These are phyloP conservation scores for Scheffersomyces coipomensis DNA, from an alignment of 805 yeast species.

Conservation along the genomic window DNA sequence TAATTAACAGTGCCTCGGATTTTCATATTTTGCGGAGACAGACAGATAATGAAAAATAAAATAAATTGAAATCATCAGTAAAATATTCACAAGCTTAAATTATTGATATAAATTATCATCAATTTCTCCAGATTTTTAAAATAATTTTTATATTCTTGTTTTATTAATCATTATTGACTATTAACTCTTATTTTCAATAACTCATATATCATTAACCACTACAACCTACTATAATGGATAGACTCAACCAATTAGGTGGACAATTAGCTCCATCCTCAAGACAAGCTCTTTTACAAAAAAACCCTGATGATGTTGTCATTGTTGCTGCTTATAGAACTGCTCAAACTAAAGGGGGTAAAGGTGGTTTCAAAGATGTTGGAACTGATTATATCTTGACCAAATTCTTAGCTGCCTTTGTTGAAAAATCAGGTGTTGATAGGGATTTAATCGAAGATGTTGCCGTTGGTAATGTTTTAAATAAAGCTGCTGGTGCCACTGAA, in stretches of 20 bases:
- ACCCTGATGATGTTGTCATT: slow-evolving; percentile 87
- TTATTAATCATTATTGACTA: too few species aligned
- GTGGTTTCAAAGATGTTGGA: slow-evolving; percentile 77
- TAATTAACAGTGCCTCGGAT: too few species aligned
- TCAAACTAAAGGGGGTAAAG: slow-evolving; percentile 82
- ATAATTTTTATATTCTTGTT: too few species aligned
- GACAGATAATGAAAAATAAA: too few species aligned
- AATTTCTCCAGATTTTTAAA: too few species aligned
- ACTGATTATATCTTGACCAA: slow-evolving; percentile 75
- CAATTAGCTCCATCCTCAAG: slow-evolving; percentile 41
- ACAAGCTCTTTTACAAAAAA: slow-evolving; percentile 49
- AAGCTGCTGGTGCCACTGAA: slow-evolving; percentile 93
- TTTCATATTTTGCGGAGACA: too few species aligned
- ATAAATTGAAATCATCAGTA: too few species aligned
- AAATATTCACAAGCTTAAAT: too few species aligned
- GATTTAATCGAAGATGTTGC: slow-evolving; percentile 75
- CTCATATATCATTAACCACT: too few species aligned
- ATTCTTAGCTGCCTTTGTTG: slow-evolving; percentile 62
- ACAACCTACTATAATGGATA: slow-evolving; percentile 36
- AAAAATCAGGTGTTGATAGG: slow-evolving; percentile 48
- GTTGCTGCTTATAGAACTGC: slow-evolving; percentile 92
- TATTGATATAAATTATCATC: too few species aligned
- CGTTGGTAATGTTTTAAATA: slow-evolving; percentile 88
- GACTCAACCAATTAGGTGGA: slow-evolving; percentile 46
- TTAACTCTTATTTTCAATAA: too few species aligned